phyloP scores from a whole-genome alignment of 2,329 filamentous ascomycete genomes.

The Colletotrichum sansevieriae region DNA sequence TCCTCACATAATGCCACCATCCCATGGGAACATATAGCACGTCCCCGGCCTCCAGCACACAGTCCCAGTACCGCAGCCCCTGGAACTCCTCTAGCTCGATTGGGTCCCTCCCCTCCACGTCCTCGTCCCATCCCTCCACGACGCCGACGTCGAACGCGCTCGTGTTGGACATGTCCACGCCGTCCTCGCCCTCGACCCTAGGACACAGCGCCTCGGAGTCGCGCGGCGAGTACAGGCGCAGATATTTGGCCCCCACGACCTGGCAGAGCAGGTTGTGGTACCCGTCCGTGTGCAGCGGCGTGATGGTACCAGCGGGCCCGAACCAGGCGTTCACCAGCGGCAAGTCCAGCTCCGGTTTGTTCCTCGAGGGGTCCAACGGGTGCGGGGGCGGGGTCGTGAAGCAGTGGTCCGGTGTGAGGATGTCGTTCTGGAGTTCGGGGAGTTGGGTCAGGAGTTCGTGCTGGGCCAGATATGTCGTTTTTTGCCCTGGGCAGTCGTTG shows the following conservation, averaged over 20 bases:
- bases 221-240: constrained; percentile 84
- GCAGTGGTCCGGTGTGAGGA: constrained; percentile 86
- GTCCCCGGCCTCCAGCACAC: constrained; percentile 84
- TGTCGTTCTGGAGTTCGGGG: constrained; percentile 80
- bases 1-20: constrained; percentile 98
- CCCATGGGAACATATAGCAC: constrained; percentile 90
- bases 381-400: constrained; percentile 76
- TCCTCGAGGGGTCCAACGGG: constrained; percentile 45
- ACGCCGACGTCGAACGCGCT: constrained; percentile 82
- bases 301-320: constrained; percentile 88
- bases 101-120: constrained; percentile 47
- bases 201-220: constrained; percentile 72
- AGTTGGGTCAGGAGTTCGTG: constrained; percentile 90
- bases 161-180: constrained; percentile 94
- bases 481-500: background rate
- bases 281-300: constrained; percentile 91
- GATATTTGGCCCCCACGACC: constrained; percentile 90
- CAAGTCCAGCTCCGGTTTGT: constrained; percentile 38
- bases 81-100: constrained; percentile 64
- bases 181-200: constrained; percentile 77
- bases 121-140: constrained; percentile 71
- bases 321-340: constrained; percentile 87
- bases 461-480: constrained; percentile 81
- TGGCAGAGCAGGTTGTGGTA: constrained; percentile 95
- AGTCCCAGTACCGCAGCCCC: constrained; percentile 77